Evolutionary conservation across 805 yeast genomes (phyloP).

Genomic region (Candida tammaniensis): DNA sequence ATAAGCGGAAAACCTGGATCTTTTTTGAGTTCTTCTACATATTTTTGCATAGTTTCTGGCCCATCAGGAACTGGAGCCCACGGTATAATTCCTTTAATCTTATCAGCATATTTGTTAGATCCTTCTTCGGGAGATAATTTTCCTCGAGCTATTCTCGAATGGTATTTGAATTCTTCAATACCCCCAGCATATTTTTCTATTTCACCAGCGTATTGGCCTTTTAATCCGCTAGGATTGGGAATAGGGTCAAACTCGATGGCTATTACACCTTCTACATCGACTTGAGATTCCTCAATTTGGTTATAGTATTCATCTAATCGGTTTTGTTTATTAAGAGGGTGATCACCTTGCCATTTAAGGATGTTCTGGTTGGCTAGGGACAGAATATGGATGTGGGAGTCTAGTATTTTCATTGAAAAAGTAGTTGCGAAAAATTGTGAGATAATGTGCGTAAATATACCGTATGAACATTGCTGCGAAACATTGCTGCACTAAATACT

Average conservation of each 20-base stretch:
- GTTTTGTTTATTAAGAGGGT: conserved; percentile 20
- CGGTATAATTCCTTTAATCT: conserved; percentile 33
- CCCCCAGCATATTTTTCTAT: conserved; percentile 21
- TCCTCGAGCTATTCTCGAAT: conserved; percentile 13
- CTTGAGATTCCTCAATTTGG: conserved; percentile 3
- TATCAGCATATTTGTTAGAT: conserved; percentile 7
- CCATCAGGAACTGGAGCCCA: conserved; percentile 46
- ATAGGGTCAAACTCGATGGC: conserved; percentile 34
- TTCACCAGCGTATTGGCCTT: conserved; percentile 13
- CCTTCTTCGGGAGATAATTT: conserved; percentile 11
- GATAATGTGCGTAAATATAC: no score
- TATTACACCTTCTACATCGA: conserved; percentile 25
- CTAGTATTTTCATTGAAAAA: conserved; percentile 20
- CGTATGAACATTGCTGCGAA: no score
- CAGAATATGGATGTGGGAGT: conserved; percentile 38
- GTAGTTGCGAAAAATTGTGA: no score
- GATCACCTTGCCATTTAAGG: conserved; percentile 30
- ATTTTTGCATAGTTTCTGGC: conserved; percentile 14
- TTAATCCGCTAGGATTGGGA: conserved; percentile 9
- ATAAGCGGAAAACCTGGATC: conserved; percentile 14
- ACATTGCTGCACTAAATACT: no score
- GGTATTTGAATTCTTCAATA: conserved; percentile 18
- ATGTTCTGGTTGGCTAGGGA: conserved; percentile 18
- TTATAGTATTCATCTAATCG: conserved; percentile 24
- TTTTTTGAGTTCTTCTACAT: conserved; percentile 14